Conservation (phyloP, 441 rosid genomes). For the Flueggea neowawraea region DNA sequence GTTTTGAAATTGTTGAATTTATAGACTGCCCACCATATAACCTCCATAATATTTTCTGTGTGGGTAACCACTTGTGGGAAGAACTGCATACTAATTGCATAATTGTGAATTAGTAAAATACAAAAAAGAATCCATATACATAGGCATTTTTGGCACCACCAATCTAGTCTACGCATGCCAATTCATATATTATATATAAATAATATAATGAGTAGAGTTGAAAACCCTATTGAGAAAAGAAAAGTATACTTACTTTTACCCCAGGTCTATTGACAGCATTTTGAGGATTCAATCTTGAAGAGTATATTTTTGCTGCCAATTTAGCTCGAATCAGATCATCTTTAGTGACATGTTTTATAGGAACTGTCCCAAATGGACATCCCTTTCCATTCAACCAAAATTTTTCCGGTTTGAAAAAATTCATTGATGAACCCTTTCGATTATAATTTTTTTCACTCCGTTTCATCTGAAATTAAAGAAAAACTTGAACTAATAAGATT, state of each 20-base stretch:
- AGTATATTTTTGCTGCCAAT: not conserved
- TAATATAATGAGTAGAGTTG: not conserved
- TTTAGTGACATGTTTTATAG: not conserved
- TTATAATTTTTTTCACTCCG: not conserved
- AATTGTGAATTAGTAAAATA: no score
- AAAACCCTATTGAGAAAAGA: not conserved
- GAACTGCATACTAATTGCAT: no score
- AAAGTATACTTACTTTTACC: no score
- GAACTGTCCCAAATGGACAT: no score
- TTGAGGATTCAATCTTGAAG: not conserved
- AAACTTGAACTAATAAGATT: not conserved
- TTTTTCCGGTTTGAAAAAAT: not conserved
- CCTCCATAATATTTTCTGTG: no score
- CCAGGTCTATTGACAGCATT: not conserved
- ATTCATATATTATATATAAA: no score
- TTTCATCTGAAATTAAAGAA: constrained; percentile 10
- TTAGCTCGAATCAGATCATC: constrained; percentile 11
- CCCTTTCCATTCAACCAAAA: not conserved
- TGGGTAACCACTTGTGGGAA: no score
- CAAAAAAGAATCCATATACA: no score
- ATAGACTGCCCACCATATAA: no score
- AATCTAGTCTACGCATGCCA: no score
- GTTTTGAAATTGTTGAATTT: no score
- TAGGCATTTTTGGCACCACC: no score
- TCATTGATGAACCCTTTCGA: not conserved